phyloP scores from a whole-genome alignment of 164 flowering plant species.

The Berberis thunbergii region DNA sequence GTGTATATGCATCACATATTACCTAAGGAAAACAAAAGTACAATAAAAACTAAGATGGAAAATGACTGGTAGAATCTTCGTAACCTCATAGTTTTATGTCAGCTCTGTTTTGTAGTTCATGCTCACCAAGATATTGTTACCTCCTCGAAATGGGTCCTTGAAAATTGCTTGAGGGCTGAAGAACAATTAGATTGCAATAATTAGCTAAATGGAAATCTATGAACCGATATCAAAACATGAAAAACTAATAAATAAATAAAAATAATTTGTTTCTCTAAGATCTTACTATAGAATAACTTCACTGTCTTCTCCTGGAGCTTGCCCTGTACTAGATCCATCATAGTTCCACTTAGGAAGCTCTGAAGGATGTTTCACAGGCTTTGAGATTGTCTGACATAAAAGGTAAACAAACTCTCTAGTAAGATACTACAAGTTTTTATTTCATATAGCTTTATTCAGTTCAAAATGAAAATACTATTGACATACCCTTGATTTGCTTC shows the following conservation, averaged over 20 bases:
- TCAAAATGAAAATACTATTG: neutral
- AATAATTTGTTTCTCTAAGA: neutral
- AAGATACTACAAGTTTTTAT: too few relatives aligned
- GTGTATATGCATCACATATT: conserved; percentile 87
- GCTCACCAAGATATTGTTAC: conserved; percentile 87
- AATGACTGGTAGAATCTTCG: neutral
- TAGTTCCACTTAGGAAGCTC: conserved; percentile 99
- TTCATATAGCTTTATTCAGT: neutral
- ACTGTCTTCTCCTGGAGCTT: conserved; percentile 99
- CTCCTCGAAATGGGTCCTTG: conserved; percentile 96
- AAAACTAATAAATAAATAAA: neutral
- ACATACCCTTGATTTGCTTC: conserved; percentile 41
- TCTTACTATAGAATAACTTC: conserved; percentile 97
- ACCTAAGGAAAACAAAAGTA: conserved; percentile 36
- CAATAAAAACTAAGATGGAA: neutral
- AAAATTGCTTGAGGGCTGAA: conserved; percentile 93
- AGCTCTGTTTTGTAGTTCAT: too few relatives aligned
- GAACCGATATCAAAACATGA: neutral
- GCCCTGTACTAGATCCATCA: conserved; percentile 99
- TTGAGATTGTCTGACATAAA: conserved; percentile 56
- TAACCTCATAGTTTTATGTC: too few relatives aligned
- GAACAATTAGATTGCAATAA: neutral
- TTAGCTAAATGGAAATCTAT: neutral
- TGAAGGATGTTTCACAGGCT: conserved; percentile 78
- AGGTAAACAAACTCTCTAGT: neutral